Percentiles rank a stretch among this genome's conserved stretches.
phyloP scores from a whole-genome alignment of 2,329 filamentous ascomycete species.

The Aspergillus sp. region DNA sequence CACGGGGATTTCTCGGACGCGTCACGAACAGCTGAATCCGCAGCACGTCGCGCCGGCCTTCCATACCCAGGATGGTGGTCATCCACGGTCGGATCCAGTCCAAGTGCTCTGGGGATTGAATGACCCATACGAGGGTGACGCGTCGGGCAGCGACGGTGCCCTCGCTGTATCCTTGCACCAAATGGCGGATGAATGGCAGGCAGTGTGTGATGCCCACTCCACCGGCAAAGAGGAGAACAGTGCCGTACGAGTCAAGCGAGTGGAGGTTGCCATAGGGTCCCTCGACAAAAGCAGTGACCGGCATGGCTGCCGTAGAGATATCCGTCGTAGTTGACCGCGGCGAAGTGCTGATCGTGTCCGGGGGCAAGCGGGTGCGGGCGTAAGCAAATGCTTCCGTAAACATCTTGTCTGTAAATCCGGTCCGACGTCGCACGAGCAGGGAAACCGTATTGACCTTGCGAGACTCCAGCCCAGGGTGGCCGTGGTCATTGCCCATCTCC shows the following conservation, averaged over 20 bases:
- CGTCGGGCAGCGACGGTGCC: conserved; percentile 76
- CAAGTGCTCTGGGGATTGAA: conserved; percentile 81
- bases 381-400: conserved; percentile 62
- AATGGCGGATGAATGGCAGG: conserved; percentile 78
- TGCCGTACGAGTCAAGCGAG: conserved; percentile 86
- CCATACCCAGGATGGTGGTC: conserved; percentile 74
- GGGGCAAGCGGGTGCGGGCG: neutral
- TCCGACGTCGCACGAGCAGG: conserved; percentile 82
- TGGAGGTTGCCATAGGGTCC: conserved; percentile 85
- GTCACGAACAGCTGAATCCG: conserved; percentile 90
- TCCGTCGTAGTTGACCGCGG: neutral
- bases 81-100: conserved; percentile 91
- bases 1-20: conserved; percentile 75
- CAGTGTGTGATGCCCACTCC: conserved; percentile 95
- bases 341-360: neutral
- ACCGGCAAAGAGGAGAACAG: conserved; percentile 83
- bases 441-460: conserved; percentile 61
- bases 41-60: conserved; percentile 77
- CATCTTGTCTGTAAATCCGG: conserved; percentile 80
- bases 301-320: neutral
- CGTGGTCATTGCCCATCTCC: conserved; percentile 50
- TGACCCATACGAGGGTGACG: conserved; percentile 84
- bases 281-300: conserved; percentile 68
- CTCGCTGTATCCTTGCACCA: conserved; percentile 67
- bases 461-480: conserved; percentile 26